phyloP scores from a whole-genome alignment of 179 eudicot species.

The Silene coronaria region DNA sequence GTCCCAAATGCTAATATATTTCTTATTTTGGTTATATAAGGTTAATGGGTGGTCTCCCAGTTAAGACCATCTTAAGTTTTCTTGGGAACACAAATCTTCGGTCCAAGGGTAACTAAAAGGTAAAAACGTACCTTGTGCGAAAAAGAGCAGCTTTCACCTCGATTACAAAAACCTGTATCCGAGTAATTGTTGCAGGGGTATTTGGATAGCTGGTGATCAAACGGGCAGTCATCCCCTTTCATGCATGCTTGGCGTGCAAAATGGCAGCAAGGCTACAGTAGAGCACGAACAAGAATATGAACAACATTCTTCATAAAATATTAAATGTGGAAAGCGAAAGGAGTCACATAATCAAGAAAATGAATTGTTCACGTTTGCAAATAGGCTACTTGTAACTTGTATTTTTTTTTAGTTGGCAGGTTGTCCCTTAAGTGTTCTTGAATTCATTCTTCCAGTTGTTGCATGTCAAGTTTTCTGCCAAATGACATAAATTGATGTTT shows the following conservation, averaged over 20 bases:
- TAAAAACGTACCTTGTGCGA: slow-evolving; percentile 63
- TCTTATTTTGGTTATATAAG: not conserved
- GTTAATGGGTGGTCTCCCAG: not conserved
- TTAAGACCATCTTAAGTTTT: not conserved
- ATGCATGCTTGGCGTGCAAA: slow-evolving; percentile 85
- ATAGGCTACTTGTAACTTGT: not conserved
- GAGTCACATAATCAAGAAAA: not conserved
- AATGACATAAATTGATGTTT: not conserved
- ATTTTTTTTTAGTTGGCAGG: not conserved
- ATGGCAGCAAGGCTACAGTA: slow-evolving; percentile 72
- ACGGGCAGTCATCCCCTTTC: slow-evolving; percentile 95
- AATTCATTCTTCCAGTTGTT: not conserved
- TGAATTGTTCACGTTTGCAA: not conserved
- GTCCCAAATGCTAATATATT: not conserved
- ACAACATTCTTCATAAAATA: not conserved
- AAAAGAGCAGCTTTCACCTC: slow-evolving; percentile 70
- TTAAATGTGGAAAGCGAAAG: not conserved
- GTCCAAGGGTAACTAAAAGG: not conserved
- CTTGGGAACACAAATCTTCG: not conserved
- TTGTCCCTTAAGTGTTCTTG: not conserved
- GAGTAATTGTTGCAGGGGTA: slow-evolving; percentile 68
- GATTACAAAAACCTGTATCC: slow-evolving; percentile 55
- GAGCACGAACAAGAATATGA: slow-evolving; percentile 19
- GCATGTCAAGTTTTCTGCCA: not conserved
- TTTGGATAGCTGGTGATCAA: slow-evolving; percentile 82